Conservation (phyloP, 2,329 filamentous ascomycete species). For the Dactylellina cionopaga region DNA sequence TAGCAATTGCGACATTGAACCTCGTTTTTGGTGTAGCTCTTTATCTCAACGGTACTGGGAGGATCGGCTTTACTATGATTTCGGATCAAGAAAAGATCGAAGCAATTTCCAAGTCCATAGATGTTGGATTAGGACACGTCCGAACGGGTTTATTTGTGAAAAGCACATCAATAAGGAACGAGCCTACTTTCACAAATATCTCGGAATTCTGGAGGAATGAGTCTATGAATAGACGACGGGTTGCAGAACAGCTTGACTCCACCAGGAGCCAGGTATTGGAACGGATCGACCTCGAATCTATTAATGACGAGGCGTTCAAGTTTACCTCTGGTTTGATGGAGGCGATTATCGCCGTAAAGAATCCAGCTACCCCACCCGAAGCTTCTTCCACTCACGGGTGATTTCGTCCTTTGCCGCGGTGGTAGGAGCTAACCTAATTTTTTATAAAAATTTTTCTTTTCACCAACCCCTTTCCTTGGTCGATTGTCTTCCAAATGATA, state of each 20-base stretch:
- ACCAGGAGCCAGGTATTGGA: conserved; percentile 33
- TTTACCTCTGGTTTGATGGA: conserved; percentile 39
- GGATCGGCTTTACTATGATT: conserved; percentile 76
- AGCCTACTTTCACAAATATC: background rate
- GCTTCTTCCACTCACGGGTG: too few relatives aligned
- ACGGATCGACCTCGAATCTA: conserved; percentile 29
- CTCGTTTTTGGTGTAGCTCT: conserved; percentile 71
- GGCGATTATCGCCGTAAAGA: conserved; percentile 7
- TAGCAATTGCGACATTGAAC: conserved; percentile 74
- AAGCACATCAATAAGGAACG: conserved; percentile 29
- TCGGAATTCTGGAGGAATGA: conserved; percentile 38
- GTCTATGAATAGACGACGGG: conserved; percentile 11
- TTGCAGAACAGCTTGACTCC: conserved; percentile 12
- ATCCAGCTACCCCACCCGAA: background rate
- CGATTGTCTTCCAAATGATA: too few relatives aligned
- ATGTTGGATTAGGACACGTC: conserved; percentile 21
- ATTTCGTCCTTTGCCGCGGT: too few relatives aligned
- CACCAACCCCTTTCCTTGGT: too few relatives aligned
- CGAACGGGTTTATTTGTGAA: conserved; percentile 38
- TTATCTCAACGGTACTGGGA: conserved; percentile 77
- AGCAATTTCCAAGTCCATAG: conserved; percentile 63
- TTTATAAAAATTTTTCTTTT: too few relatives aligned
- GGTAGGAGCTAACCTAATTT: too few relatives aligned
- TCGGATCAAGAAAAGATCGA: conserved; percentile 69
- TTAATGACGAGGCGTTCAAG: conserved; percentile 46